Base-by-base conservation (phyloP, 2,329 filamentous ascomycete genomes). In the Trichoderma guizhouense region DNA sequence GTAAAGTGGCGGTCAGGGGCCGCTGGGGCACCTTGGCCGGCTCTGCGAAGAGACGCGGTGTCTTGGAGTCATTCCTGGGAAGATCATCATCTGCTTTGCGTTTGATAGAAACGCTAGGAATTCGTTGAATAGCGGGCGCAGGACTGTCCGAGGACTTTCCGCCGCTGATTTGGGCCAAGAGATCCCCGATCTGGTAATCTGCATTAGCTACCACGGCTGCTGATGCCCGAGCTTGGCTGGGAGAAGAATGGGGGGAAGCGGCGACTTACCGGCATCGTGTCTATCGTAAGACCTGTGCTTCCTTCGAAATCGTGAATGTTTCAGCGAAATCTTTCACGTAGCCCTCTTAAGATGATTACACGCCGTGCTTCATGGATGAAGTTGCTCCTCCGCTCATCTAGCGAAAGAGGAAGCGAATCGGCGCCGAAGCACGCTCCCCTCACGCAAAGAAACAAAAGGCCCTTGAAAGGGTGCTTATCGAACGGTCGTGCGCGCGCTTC, bases 101-200 rank as follows among this genome's bases (percentile, higher is more conserved):
- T 80, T 91, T 91, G 47, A 82, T 72, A 7, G 75, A 79, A 32
- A 79, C 67, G 14, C 76, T 73, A 36, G 73, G 77, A 7, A 76
- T 72, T 70, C 78, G 77, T 24, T 74, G 72, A 18, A 78, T 72
- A 39, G 78, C 76, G 8, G 81, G 76, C 18, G 81, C 75, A 57
- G 82, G 72, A 64, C 77, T 76, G 58, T 78, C 76, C 15, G 84
- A 76, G 76, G 84, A 80, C 78, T 86, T 84, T 74, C 85, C 84
- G 77, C 89, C 89, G 74, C 84, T 87, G 75, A 91, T 91, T 78
- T 89, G 86, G 75, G 88, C 89, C 39, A 81, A 75, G 64, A 81
- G 76, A 72, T 81, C 80, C 74, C 79, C 79, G 67, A 81, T 81
- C 80, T 81, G 63, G 36, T 58, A 34, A 36, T 21, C 7, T 8